A percentile compares a stretch with the other conserved stretches of the same genome.
These are phyloP conservation scores for Isoetes taiwanensis DNA, from an alignment of 75 land plant genomes.

Conservation along the genomic window DNA sequence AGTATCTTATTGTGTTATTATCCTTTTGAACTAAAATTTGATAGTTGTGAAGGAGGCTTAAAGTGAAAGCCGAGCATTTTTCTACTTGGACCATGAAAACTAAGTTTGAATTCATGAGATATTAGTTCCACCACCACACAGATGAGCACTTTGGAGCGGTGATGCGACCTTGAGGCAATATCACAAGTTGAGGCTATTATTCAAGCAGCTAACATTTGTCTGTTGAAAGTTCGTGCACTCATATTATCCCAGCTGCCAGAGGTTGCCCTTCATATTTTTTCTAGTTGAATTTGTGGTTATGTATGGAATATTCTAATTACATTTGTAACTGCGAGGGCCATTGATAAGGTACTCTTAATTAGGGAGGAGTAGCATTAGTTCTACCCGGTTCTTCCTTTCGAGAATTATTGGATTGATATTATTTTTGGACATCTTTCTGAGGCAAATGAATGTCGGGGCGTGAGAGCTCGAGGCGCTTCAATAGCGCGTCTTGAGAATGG, in stretches of 20 bases:
- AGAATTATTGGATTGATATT: neutral
- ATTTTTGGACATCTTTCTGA: neutral
- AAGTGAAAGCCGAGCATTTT: too few species aligned
- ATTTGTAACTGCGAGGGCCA: neutral
- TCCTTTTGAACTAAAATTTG: too few species aligned
- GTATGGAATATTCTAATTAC: too few species aligned
- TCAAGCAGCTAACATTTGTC: neutral
- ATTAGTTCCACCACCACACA: neutral
- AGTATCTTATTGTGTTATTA: too few species aligned
- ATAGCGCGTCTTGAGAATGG: neutral
- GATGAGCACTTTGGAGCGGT: neutral
- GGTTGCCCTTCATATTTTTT: too few species aligned
- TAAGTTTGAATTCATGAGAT: too few species aligned
- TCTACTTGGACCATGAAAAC: too few species aligned
- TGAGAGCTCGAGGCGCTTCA: constrained; percentile 1
- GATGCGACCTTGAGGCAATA: neutral
- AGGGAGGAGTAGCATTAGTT: neutral
- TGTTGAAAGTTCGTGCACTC: constrained; percentile 1
- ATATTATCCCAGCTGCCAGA: neutral
- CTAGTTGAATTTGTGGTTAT: too few species aligned
- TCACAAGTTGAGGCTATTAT: neutral
- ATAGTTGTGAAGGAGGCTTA: too few species aligned
- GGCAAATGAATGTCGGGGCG: constrained; percentile 3
- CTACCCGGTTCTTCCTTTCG: neutral
- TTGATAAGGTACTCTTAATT: neutral